Percentiles rank a stretch among this genome's conserved stretches.
Evolutionary conservation across 495 filamentous ascomycete genomes (phyloP).

Genomic region (Cercophora newfieldiana): DNA sequence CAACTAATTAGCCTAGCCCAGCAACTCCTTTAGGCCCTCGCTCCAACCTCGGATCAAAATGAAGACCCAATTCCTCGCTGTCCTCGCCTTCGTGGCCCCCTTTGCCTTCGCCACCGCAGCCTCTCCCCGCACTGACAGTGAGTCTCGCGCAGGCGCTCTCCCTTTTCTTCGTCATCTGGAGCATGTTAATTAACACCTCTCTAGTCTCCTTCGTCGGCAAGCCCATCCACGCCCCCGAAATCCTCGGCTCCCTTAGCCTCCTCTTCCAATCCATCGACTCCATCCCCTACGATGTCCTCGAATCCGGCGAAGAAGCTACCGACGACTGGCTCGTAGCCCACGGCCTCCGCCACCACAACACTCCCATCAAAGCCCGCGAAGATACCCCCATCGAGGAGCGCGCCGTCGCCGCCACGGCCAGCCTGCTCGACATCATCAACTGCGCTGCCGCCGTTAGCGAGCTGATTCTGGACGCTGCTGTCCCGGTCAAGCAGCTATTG

Average conservation of each 20-base stretch:
- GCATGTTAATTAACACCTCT: neutral
- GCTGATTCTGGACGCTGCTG: constrained; percentile 19
- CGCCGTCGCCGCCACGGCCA: neutral
- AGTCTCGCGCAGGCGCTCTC: neutral
- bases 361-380: constrained; percentile 1
- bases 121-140: constrained; percentile 1
- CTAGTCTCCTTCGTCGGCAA: neutral
- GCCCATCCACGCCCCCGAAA: constrained; percentile 1
- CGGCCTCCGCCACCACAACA: constrained; percentile 10
- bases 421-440: constrained; percentile 1
- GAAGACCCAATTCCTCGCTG: constrained; percentile 27
- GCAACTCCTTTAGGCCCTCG: neutral
- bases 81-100: constrained; percentile 10
- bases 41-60: constrained; percentile 21
- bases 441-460: constrained; percentile 5
- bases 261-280: constrained; percentile 18
- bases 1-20: neutral
- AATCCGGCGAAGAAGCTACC: constrained; percentile 22
- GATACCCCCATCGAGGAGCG: neutral
- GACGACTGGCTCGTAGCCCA: constrained; percentile 23
- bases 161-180: too few species aligned
- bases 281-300: constrained; percentile 26
- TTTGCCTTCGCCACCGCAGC: constrained; percentile 8
- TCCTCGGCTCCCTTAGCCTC: constrained; percentile 12
- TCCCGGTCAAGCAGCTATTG: constrained; percentile 27